Conservation (phyloP, 1,139 yeast genomes). For the Arxiozyma heterogenica region DNA sequence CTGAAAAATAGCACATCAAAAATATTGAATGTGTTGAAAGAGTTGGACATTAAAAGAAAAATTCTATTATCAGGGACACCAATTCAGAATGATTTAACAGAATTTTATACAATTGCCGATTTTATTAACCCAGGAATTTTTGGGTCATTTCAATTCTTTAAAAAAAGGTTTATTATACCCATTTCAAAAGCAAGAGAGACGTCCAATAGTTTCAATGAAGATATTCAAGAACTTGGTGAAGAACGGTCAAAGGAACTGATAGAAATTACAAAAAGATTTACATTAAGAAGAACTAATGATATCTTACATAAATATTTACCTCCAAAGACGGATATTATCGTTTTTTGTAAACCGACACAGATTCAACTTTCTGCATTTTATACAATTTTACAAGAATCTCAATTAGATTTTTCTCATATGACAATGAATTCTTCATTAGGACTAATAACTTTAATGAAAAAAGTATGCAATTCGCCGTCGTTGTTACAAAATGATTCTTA, state of each 20-base stretch:
- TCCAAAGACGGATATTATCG: constrained; percentile 64
- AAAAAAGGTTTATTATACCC: constrained; percentile 58
- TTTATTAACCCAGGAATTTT: constrained; percentile 78
- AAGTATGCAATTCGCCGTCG: constrained; percentile 77
- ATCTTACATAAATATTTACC: constrained; percentile 63
- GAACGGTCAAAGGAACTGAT: constrained; percentile 54
- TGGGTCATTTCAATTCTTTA: constrained; percentile 58
- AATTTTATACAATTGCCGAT: constrained; percentile 71
- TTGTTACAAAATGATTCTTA: constrained; percentile 39
- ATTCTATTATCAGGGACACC: constrained; percentile 86
- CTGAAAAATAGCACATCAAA: constrained; percentile 65
- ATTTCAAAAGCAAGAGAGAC: constrained; percentile 67
- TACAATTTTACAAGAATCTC: constrained; percentile 35
- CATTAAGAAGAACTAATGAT: constrained; percentile 64
- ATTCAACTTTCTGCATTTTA: constrained; percentile 51
- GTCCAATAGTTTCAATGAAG: constrained; percentile 45
- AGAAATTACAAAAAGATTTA: constrained; percentile 53
- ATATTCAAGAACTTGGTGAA: constrained; percentile 47
- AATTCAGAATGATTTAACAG: constrained; percentile 81
- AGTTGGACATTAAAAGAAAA: constrained; percentile 47
- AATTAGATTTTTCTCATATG: constrained; percentile 34
- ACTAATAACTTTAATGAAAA: constrained; percentile 65
- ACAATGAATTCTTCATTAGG: constrained; percentile 44
- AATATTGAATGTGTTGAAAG: constrained; percentile 52
- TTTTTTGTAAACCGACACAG: constrained; percentile 69